Evolutionary conservation across 2,329 filamentous ascomycete species (phyloP), one percentile per base, ranked within the genome.

Genomic region (Cladosporium sp.): DNA sequence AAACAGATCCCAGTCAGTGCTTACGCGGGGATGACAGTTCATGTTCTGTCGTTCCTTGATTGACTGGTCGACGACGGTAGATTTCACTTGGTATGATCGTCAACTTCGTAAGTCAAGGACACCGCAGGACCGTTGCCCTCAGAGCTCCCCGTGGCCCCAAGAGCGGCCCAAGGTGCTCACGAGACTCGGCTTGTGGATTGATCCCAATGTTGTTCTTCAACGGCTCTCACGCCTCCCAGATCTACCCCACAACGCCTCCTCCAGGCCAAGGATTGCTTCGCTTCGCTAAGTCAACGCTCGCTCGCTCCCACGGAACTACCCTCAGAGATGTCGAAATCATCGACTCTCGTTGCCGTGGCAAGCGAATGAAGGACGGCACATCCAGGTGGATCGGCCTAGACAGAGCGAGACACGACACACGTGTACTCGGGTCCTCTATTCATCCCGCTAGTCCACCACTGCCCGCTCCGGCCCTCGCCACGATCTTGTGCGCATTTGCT

Each of bases 1-100:
- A 21, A 55, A 64, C 36, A 64, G 51, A 57, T 57, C 61, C 51
- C 61, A 28, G 59, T 62, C 59, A 32, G 44, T 26, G 59, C 59
- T 52, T 52, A n/a, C 59, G 59, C 59, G 59, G 59, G 59, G 59
- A 52, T 38, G 59, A 34, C 59, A 30, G 59, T 62, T 62, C 36
- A 47, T 47, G 15, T 2, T 47, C n/a, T 47, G 57, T 41, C 57
- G 14, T 59, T 52, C 41, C 30, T 62, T 59, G 57, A 59, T 52
- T 26, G 38, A 21, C 41, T 47, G 41, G 41, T 10, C 15, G n/a
- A 47, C 32, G 21, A 36, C 24, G 32, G 41, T 12, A 21, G 11
- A 41, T 24, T 58, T 21, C 30, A 58, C 55, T 58, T 59, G 38
- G 57, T 59, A 59, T 59, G 26, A 59, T 59, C 57, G 24, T 30